These are phyloP conservation scores for Akanthomyces dipterigenus DNA, from an alignment of 2,329 filamentous ascomycete genomes.

Conservation along the genomic window DNA sequence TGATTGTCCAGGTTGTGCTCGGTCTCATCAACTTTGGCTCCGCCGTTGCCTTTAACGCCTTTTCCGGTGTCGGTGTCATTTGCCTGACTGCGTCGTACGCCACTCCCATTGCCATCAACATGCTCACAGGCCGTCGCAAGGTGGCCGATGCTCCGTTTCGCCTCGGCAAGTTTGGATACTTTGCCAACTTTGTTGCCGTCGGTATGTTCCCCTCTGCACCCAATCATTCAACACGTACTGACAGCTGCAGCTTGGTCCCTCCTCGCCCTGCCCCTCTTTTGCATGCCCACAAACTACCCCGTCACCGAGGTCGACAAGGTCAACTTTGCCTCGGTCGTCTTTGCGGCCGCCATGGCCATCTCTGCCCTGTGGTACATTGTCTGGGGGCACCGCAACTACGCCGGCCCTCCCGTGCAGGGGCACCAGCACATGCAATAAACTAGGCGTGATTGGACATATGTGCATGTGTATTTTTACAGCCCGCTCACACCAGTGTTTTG, in stretches of 20 bases:
- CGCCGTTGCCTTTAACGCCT: slow-evolving; percentile 63
- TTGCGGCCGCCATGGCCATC: slow-evolving; percentile 56
- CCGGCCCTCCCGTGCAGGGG: slow-evolving; percentile 49
- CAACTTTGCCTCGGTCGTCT: slow-evolving; percentile 73
- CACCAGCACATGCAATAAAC: slow-evolving; percentile 18
- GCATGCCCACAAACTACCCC: slow-evolving; percentile 60
- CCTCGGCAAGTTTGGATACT: slow-evolving; percentile 53
- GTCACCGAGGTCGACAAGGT: slow-evolving; percentile 48
- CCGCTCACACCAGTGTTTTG: not conserved
- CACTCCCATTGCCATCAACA: slow-evolving; percentile 57
- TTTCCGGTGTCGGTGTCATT: slow-evolving; percentile 64
- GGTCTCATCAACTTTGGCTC: slow-evolving; percentile 65
- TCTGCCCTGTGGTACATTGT: slow-evolving; percentile 60
- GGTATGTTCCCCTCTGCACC: slow-evolving; percentile 37
- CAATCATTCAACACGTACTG: slow-evolving; percentile 4
- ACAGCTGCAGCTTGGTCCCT: slow-evolving; percentile 51
- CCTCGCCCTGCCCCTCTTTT: slow-evolving; percentile 67
- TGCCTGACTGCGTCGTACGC: slow-evolving; percentile 63
- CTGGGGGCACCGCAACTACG: slow-evolving; percentile 65
- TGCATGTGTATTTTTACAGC: slow-evolving; percentile 1
- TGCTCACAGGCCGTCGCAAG: slow-evolving; percentile 53
- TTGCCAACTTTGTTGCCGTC: slow-evolving; percentile 59
- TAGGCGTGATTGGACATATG: not conserved
- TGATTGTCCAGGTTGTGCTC: slow-evolving; percentile 56
- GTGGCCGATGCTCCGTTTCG: slow-evolving; percentile 52